Conservation (phyloP, 768 basidiomycete genomes). For the Neoboletus brunneissimus region DNA sequence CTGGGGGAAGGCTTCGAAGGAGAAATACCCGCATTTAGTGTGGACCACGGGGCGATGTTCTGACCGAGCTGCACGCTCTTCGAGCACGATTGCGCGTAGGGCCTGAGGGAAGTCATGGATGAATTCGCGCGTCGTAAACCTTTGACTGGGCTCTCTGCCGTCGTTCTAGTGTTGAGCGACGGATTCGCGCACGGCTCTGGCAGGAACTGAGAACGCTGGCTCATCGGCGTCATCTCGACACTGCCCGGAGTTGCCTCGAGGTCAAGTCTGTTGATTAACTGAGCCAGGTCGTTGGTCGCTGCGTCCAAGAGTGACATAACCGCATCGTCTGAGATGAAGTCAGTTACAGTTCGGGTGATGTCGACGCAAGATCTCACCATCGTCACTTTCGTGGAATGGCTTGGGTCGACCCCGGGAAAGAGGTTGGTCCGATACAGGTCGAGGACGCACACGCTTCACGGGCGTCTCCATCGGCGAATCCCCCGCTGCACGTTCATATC, state of each 20-base stretch:
- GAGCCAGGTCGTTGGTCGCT: slow-evolving; percentile 76
- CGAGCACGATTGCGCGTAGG: slow-evolving; percentile 42
- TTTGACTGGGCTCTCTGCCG: slow-evolving; percentile 38
- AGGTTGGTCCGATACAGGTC: slow-evolving; percentile 67
- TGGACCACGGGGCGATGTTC: slow-evolving; percentile 64
- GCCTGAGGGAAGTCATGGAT: slow-evolving; percentile 48
- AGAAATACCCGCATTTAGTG: slow-evolving; percentile 39
- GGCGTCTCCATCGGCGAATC: slow-evolving; percentile 31
- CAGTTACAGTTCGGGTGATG: not conserved
- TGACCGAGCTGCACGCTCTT: slow-evolving; percentile 40
- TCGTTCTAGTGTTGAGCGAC: slow-evolving; percentile 30
- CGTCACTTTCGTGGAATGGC: slow-evolving; percentile 49
- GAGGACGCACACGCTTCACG: slow-evolving; percentile 40
- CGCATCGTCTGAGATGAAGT: slow-evolving; percentile 37
- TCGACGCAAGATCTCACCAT: slow-evolving; percentile 26
- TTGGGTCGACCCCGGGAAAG: slow-evolving; percentile 47
- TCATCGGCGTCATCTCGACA: slow-evolving; percentile 46
- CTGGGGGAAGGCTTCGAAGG: slow-evolving; percentile 34
- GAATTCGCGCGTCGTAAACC: slow-evolving; percentile 35
- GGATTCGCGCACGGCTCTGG: slow-evolving; percentile 23
- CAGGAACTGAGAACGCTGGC: slow-evolving; percentile 22
- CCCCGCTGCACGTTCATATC: not conserved
- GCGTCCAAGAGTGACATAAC: slow-evolving; percentile 71
- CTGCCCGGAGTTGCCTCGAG: slow-evolving; percentile 72
- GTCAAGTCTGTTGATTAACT: slow-evolving; percentile 77